Conservation (phyloP, 176 grass and related monocot species). For the Secale cereale region DNA sequence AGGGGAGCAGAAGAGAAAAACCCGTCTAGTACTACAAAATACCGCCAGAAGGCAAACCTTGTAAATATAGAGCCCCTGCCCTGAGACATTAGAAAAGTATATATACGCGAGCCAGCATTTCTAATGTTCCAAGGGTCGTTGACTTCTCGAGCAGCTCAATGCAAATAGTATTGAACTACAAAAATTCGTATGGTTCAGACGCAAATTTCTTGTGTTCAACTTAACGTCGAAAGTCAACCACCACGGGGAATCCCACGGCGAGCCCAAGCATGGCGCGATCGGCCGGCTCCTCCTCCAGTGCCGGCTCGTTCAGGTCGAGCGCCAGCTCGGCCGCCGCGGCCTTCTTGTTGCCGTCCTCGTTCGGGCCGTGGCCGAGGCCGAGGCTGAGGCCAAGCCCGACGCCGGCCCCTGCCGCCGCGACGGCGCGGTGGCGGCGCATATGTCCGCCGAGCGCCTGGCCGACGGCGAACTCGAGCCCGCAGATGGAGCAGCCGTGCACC, state of each 20-base stretch:
- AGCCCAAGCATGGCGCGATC: slow-evolving; percentile 26
- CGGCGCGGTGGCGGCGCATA: slow-evolving; percentile 79
- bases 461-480: slow-evolving; percentile 88
- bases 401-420: slow-evolving; percentile 7
- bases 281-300: slow-evolving; percentile 41
- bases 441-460: slow-evolving; percentile 96
- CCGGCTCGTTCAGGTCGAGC: slow-evolving; percentile 67
- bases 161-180: slow-evolving; percentile 13
- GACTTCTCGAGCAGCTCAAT: slow-evolving; percentile 10
- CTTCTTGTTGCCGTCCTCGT: slow-evolving; percentile 21
- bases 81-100: slow-evolving; percentile 7
- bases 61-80: neutral
- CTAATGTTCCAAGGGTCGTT: slow-evolving; percentile 25
- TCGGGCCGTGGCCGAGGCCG: neutral
- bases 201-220: neutral
- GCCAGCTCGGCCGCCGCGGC: neutral
- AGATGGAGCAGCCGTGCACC: slow-evolving; percentile 90
- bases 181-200: neutral
- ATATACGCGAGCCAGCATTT: slow-evolving; percentile 4
- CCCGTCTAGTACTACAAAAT: neutral
- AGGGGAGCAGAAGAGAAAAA: neutral
- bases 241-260: slow-evolving; percentile 18
- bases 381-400: slow-evolving; percentile 15
- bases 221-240: slow-evolving; percentile 38
- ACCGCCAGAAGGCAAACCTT: slow-evolving; percentile 8